A percentile compares a stretch with the other conserved stretches of the same genome.
These are phyloP conservation scores for Yamadazyma diddensiae DNA, from an alignment of 1,139 yeast species.

Conservation along the genomic window DNA sequence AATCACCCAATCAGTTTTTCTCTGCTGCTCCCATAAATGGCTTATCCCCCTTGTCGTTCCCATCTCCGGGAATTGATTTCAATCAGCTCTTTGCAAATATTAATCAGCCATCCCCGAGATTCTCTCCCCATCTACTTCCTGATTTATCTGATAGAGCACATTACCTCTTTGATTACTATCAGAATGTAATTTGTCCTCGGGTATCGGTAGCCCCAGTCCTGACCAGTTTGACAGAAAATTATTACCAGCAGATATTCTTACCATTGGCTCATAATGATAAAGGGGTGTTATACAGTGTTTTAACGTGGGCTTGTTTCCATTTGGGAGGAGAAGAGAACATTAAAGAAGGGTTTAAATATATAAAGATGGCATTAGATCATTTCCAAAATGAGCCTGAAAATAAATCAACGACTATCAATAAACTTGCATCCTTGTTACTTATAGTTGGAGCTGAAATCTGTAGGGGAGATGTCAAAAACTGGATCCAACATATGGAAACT, in stretches of 20 bases:
- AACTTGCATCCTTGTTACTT: conserved; percentile 64
- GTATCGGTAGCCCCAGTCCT: conserved; percentile 61
- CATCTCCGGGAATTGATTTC: neutral
- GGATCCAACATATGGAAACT: conserved; percentile 61
- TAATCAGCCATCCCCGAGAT: conserved; percentile 8
- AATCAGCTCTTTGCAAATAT: neutral
- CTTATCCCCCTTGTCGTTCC: neutral
- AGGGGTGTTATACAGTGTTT: conserved; percentile 64
- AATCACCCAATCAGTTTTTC: too few species aligned
- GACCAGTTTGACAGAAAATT: conserved; percentile 52
- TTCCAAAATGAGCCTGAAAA: conserved; percentile 23
- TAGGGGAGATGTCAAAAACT: conserved; percentile 68
- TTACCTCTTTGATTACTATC: conserved; percentile 61
- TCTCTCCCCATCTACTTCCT: conserved; percentile 4
- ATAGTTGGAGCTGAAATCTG: conserved; percentile 73
- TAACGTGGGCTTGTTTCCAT: conserved; percentile 80
- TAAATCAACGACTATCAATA: conserved; percentile 27
- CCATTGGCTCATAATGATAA: conserved; percentile 72
- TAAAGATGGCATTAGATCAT: conserved; percentile 45
- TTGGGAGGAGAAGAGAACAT: conserved; percentile 43
- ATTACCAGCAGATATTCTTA: conserved; percentile 68
- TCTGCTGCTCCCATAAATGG: neutral
- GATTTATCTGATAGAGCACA: conserved; percentile 8
- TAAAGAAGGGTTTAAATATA: conserved; percentile 44
- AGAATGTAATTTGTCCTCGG: conserved; percentile 53